These are phyloP conservation scores for Lactuca saligna DNA, from an alignment of 129 eudicot genomes.

Conservation along the genomic window DNA sequence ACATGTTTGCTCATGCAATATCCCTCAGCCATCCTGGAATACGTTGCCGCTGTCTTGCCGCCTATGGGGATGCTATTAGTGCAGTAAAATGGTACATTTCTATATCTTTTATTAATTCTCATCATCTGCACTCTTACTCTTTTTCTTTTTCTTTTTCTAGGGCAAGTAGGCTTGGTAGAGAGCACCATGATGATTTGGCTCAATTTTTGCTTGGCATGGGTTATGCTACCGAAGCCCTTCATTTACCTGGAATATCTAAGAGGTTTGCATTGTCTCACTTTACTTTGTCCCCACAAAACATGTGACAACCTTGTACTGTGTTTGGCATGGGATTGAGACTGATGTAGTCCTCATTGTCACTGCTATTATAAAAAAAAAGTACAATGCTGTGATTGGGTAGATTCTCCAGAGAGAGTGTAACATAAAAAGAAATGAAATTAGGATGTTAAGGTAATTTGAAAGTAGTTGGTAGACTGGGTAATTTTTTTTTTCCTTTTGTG, in stretches of 20 bases:
- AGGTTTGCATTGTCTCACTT: constrained; percentile 21
- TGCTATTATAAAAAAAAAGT: too few species aligned
- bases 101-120: neutral
- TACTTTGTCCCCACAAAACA: neutral
- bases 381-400: too few species aligned
- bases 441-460: too few species aligned
- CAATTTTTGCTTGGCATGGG: constrained; percentile 99
- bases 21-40: constrained; percentile 98
- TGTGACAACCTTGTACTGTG: too few species aligned
- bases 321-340: too few species aligned
- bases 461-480: too few species aligned
- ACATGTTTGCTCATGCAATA: constrained; percentile 96
- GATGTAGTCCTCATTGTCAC: too few species aligned
- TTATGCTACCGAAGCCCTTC: constrained; percentile 98
- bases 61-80: constrained; percentile 99
- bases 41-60: constrained; percentile 99
- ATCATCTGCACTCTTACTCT: too few species aligned
- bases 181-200: constrained; percentile 97
- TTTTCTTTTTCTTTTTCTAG: constrained; percentile 27
- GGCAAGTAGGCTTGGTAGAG: constrained; percentile 99
- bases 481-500: too few species aligned
- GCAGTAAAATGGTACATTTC: constrained; percentile 90
- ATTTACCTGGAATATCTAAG: constrained; percentile 97
- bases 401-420: too few species aligned
- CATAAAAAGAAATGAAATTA: too few species aligned